Percentiles rank a stretch among this genome's conserved stretches.
Conservation (phyloP, 2,329 filamentous ascomycete genomes). For the Pseudonectria buxi region DNA sequence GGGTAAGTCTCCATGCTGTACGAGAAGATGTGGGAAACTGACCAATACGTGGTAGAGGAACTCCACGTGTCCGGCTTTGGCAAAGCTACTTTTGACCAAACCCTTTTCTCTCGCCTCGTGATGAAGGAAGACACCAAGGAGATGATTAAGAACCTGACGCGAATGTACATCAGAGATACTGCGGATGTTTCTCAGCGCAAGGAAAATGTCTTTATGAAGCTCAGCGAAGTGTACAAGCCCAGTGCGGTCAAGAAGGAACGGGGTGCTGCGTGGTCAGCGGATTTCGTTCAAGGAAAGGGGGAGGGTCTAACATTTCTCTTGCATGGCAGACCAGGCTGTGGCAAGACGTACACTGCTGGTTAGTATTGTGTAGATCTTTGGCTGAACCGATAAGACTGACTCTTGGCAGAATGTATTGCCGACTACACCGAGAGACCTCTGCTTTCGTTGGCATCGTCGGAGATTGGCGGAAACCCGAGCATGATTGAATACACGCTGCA, state of each 20-base stretch:
- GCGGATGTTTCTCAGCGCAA: too few relatives aligned
- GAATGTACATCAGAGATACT: neutral
- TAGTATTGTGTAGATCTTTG: neutral
- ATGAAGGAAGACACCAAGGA: conserved; percentile 16
- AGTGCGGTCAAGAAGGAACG: conserved; percentile 18
- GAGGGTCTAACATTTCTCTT: conserved; percentile 18
- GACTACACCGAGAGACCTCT: conserved; percentile 24
- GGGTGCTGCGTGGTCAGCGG: conserved; percentile 22
- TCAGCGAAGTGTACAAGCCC: conserved; percentile 1
- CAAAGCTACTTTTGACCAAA: conserved; percentile 20
- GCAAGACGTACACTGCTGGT: conserved; percentile 27
- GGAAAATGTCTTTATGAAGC: too few relatives aligned
- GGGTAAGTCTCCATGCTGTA: conserved; percentile 4
- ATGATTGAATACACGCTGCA: conserved; percentile 11
- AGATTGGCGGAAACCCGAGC: conserved; percentile 12
- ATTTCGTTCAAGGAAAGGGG: conserved; percentile 20
- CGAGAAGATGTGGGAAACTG: neutral
- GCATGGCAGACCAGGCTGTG: conserved; percentile 18
- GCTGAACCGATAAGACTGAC: neutral
- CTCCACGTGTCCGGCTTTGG: conserved; percentile 18
- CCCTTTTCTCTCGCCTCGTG: conserved; percentile 23
- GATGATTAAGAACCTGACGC: conserved; percentile 1
- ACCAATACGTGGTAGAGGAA: conserved; percentile 6
- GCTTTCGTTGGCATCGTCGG: conserved; percentile 22
- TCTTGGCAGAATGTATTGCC: conserved; percentile 26